phyloP scores from a whole-genome alignment of 2,329 filamentous ascomycete genomes.

The Xylaria sp. region DNA sequence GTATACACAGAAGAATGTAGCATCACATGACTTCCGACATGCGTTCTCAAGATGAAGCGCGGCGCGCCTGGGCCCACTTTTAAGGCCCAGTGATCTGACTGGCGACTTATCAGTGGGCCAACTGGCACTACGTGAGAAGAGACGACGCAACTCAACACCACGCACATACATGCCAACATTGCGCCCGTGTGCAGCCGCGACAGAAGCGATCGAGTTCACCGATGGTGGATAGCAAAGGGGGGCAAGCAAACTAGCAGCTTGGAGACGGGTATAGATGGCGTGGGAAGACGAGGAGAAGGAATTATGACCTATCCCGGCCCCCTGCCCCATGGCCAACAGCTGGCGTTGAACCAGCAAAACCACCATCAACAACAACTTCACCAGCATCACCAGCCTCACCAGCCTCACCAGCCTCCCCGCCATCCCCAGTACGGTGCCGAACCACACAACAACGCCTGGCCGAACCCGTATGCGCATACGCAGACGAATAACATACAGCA shows the following conservation, averaged over 20 bases:
- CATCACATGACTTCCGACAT: conserved; percentile 30
- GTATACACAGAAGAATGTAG: too few relatives aligned
- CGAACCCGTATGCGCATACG: conserved; percentile 41
- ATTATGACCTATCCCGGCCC: conserved; percentile 51
- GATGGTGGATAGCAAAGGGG: conserved; percentile 11
- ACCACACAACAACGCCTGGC: conserved; percentile 45
- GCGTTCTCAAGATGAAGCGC: background rate
- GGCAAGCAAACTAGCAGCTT: background rate
- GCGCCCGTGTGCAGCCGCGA: background rate
- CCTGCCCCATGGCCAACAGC: conserved; percentile 47
- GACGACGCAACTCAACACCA: conserved; percentile 24
- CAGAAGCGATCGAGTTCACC: background rate
- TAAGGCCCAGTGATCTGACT: conserved; percentile 24
- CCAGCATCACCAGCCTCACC: conserved; percentile 33
- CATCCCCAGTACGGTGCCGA: conserved; percentile 40
- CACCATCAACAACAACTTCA: conserved; percentile 28
- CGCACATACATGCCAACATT: background rate
- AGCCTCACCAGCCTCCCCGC: conserved; percentile 42
- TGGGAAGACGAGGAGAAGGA: conserved; percentile 41
- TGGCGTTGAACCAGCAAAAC: conserved; percentile 45
- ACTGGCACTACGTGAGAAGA: conserved; percentile 9
- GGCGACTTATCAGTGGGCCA: conserved; percentile 19
- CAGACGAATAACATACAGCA: too few relatives aligned
- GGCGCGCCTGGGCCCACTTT: conserved; percentile 32
- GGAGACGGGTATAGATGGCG: conserved; percentile 32